Base-by-base conservation (phyloP, 352 stramenopile species). In the Pythium chondricola region DNA sequence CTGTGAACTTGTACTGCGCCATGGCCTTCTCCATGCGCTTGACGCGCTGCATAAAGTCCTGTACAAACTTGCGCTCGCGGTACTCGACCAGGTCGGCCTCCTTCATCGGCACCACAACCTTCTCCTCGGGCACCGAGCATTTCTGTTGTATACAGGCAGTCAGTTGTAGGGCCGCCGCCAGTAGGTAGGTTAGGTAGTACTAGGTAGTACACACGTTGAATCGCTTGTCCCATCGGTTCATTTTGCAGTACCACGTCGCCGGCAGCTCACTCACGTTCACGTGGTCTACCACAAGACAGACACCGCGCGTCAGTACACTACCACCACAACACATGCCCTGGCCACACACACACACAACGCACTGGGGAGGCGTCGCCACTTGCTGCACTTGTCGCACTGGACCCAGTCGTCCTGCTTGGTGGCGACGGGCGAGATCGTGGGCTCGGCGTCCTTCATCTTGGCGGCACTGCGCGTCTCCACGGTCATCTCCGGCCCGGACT, bases 331-430 rank as follows among this genome's bases (percentile, higher is more conserved):
- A n/a, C n/a, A n/a, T n/a, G n/a, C n/a, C n/a, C n/a, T n/a, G n/a
- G n/a, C n/a, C n/a, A n/a, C n/a, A n/a, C n/a, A n/a, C n/a, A n/a
- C n/a, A n/a, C n/a, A 16, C 10, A 13, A 66, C 76, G 27, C 56
- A 91, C 79, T 87, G n/a, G 80, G 77, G 24, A 91, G 60, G 22
- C 78, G 77, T 39, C 80, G 62, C 80, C 80, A 91, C 56, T 91
- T 91, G 52, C 85, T 74, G 45, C 80, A 91, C 49, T 91, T 91
- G 67, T 91, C 80, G 45, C 80, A 91, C 55, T 91, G 80, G 31
- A 91, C 77, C 80, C 80, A 91, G 57, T 89, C 78, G 52, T 91
- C 80, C 49, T 91, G 76, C 58, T 91, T 91, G 47, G 72, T 79
- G 10, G 69, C 63, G 16, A 79, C 57, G 16, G 75, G 68, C 33